Base-by-base conservation (phyloP, 768 basidiomycete genomes). In the Lactarius vividus region DNA sequence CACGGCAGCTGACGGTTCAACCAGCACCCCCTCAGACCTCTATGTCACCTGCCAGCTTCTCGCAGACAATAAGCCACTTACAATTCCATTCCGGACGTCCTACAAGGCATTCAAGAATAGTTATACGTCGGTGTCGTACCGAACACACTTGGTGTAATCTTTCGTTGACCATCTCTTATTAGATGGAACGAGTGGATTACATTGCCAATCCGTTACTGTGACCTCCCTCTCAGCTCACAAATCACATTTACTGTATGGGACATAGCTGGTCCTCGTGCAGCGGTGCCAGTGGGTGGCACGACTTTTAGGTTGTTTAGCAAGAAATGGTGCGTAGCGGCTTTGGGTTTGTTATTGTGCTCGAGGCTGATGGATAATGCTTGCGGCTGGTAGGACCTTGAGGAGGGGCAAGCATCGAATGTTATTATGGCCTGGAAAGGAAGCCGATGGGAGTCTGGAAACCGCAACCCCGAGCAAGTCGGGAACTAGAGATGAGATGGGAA, bases 151-250 rank as follows among this genome's bases (percentile, higher is more conserved):
- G 29, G 15, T 11, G 44, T 44, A 16, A 57, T 57, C 26, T 52
- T 63, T 28, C 53, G 58, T 55, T 40, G 61, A 62, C 31, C 20
- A 20, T 29, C 8, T 57, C 26, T 64, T 49, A 65, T 26, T 69
- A 94, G 91, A 33, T 99, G 96, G 96, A 98, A 98, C 73, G 94
- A 98, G 80, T 91, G 89, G 85, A 87, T 99, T 46, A 88, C 90
- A 0, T 79, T 98, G 13, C 96, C 96, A 0, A 92, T 97, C 73
- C 87, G 88, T 33, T 97, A 96, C 70, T 94, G 94, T 67, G 95
- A 97, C 73, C 80, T 99, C n/a, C 94, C 94, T 0, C 77, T 94
- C 57, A 89, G 80, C 74, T 88, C 94, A 1, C 95, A 97, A 72
- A 82, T 99, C 59, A 89, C 91, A 0, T 91, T 98, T 72, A 98